A percentile compares a stretch with the other conserved stretches of the same genome.
phyloP scores from a whole-genome alignment of 1,284 basidiomycete species.

The Trametes pubescens region DNA sequence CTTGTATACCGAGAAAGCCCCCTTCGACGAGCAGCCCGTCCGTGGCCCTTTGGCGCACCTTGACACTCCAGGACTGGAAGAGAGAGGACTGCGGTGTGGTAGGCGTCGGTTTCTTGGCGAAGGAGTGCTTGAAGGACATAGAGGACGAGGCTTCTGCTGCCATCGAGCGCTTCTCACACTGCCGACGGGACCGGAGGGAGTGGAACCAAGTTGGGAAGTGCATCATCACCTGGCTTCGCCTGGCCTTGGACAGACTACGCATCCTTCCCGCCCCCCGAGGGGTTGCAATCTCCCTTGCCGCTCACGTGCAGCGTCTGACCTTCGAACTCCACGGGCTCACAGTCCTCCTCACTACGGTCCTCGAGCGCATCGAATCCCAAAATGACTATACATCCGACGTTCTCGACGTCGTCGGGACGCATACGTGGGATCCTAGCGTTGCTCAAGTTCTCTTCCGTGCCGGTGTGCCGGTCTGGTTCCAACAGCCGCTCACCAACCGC shows the following conservation, averaged over 20 bases:
- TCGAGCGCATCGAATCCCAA: neutral
- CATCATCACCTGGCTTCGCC: constrained; percentile 1
- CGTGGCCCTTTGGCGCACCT: neutral
- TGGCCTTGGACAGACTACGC: constrained; percentile 2
- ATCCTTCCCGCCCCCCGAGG: neutral
- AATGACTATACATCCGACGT: neutral
- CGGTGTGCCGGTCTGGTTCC: constrained; percentile 16
- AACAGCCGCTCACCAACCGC: neutral
- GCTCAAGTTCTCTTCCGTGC: constrained; percentile 7
- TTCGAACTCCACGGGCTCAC: constrained; percentile 4
- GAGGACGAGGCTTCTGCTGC: neutral
- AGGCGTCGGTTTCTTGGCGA: neutral
- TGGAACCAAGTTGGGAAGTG: neutral
- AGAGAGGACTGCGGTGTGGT: neutral
- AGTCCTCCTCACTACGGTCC: neutral
- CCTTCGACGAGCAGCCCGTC: neutral
- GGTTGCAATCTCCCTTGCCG: constrained; percentile 3
- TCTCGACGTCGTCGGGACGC: neutral
- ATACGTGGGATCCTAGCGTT: neutral
- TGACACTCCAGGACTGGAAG: neutral
- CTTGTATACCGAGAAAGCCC: neutral
- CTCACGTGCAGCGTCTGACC: constrained; percentile 9
- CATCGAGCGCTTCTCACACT: neutral
- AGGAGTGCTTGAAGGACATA: neutral
- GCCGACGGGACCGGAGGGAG: neutral